Percentiles rank a stretch among this genome's conserved stretches.
These are phyloP conservation scores for Pythium sp. DNA, from an alignment of 352 stramenopile species.

Conservation along the genomic window DNA sequence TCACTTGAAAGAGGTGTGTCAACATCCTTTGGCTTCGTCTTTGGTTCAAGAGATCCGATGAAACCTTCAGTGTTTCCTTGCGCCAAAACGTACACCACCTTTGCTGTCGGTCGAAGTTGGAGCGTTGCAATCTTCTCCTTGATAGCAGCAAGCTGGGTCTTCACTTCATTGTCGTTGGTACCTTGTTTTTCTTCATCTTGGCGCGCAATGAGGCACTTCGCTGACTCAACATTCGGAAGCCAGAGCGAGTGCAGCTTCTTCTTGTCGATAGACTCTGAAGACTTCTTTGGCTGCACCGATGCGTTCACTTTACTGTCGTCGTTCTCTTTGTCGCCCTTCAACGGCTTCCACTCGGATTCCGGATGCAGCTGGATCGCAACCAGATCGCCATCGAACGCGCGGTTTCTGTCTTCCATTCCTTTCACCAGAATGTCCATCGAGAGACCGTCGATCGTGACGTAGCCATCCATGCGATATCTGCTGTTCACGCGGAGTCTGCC, in stretches of 20 bases:
- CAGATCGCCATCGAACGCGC: conserved; percentile 77
- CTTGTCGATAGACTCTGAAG: conserved; percentile 25
- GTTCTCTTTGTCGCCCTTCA: conserved; percentile 26
- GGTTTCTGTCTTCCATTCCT: conserved; percentile 67
- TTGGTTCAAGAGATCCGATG: conserved; percentile 58
- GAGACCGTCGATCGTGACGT: conserved; percentile 74
- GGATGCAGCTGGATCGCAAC: conserved; percentile 61
- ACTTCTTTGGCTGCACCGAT: neutral
- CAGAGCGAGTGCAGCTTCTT: conserved; percentile 45
- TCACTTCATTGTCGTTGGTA: conserved; percentile 19
- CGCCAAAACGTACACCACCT: conserved; percentile 68
- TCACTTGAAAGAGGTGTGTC: conserved; percentile 34
- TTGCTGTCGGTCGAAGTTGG: conserved; percentile 49
- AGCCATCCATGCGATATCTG: conserved; percentile 70
- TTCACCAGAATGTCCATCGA: conserved; percentile 73
- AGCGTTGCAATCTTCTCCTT: conserved; percentile 31
- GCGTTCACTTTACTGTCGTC: conserved; percentile 15
- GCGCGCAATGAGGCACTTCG: conserved; percentile 28
- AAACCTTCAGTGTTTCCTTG: conserved; percentile 57
- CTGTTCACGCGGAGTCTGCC: conserved; percentile 77
- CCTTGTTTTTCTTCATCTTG: neutral
- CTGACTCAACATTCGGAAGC: conserved; percentile 37
- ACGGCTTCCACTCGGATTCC: conserved; percentile 53
- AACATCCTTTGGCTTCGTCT: conserved; percentile 37
- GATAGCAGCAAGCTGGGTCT: conserved; percentile 24